A percentile compares a stretch with the other conserved stretches of the same genome.
These are phyloP conservation scores for Echium plantagineum DNA, from an alignment of 257 asterid species.

Conservation along the genomic window DNA sequence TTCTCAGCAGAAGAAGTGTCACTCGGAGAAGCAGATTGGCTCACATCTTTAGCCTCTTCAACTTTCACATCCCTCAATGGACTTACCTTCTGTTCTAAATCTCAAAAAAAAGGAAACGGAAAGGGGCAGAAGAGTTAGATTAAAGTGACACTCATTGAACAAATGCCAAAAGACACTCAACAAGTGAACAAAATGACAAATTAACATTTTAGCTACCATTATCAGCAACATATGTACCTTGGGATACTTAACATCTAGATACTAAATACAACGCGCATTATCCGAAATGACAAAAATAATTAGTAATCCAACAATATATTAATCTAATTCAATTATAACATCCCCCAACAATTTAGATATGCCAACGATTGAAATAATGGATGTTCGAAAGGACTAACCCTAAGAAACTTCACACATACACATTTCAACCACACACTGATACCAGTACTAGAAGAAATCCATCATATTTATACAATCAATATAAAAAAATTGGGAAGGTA, in stretches of 20 bases:
- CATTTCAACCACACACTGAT: no score
- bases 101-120: conserved; percentile 14
- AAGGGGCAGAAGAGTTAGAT: not conserved
- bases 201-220: conserved; percentile 7
- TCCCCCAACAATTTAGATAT: not conserved
- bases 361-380: no score
- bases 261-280: no score
- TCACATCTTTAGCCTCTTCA: conserved; percentile 22
- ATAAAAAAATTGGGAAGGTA: no score
- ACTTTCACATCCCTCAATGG: conserved; percentile 22
- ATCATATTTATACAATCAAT: no score
- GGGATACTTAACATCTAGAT: conserved; percentile 4
- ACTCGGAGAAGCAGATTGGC: conserved; percentile 18
- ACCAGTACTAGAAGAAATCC: no score
- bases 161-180: conserved; percentile 6
- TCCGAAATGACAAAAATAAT: conserved; percentile 10
- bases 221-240: not conserved
- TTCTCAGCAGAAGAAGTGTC: conserved; percentile 7
- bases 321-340: not conserved
- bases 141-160: conserved; percentile 3
- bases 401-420: no score
- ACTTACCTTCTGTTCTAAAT: conserved; percentile 23
- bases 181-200: not conserved
- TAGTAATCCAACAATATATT: no score
- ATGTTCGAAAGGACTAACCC: no score